Evolutionary conservation across 495 filamentous ascomycete species (phyloP).

Genomic region (Alectoria sarmentosa): DNA sequence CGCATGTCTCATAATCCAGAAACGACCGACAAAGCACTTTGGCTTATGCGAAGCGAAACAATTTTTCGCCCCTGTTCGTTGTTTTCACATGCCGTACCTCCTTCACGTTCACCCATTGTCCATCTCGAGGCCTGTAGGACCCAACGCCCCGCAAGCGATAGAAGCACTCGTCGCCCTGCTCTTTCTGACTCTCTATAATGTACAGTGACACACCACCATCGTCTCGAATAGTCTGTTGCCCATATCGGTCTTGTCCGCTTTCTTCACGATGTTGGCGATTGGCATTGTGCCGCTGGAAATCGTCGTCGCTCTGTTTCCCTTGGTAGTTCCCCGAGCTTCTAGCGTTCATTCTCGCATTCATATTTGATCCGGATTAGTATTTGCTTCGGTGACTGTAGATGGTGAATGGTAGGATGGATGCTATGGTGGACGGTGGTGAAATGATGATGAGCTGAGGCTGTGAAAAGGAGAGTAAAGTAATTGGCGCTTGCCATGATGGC

Average conservation of each 20-base stretch:
- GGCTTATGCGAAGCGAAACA: background rate
- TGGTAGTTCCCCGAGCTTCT: background rate
- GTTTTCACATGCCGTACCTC: background rate
- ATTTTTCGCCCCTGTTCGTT: background rate
- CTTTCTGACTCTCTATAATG: background rate
- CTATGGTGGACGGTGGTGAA: too few species aligned
- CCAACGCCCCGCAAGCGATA: background rate
- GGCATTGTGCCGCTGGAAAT: background rate
- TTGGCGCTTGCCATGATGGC: background rate
- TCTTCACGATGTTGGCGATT: background rate
- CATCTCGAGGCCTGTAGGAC: background rate
- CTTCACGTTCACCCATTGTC: background rate
- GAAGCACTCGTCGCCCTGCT: background rate
- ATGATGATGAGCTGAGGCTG: background rate
- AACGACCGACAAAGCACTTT: background rate
- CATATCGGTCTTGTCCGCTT: conserved; percentile 2
- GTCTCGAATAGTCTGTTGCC: background rate
- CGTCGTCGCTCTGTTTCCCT: background rate
- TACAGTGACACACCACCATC: background rate
- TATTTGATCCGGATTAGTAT: background rate
- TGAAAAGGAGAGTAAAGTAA: background rate
- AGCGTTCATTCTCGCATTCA: background rate
- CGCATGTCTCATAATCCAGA: background rate
- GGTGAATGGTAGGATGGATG: background rate
- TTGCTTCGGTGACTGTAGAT: background rate